phyloP scores from a whole-genome alignment of 2,329 filamentous ascomycete species.

The Sporothrix curviconia region DNA sequence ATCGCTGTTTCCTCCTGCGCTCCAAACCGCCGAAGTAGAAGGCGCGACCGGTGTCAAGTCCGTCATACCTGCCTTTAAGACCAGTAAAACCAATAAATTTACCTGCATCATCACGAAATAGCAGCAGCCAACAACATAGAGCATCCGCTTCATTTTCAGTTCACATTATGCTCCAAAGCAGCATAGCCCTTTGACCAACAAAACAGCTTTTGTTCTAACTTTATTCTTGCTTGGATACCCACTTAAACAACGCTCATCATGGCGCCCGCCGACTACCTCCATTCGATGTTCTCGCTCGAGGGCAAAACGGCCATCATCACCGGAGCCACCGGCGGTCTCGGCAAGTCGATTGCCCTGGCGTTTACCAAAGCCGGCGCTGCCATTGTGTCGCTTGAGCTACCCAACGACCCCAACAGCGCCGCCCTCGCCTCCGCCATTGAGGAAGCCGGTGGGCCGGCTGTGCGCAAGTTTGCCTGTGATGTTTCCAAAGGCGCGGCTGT shows the following conservation, averaged over 20 bases:
- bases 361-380: background rate
- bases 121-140: too few species aligned
- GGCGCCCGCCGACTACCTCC: background rate
- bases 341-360: conserved; percentile 1
- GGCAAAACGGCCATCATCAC: conserved; percentile 7
- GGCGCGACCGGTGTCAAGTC: too few species aligned
- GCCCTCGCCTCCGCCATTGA: background rate
- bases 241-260: background rate
- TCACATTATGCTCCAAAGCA: too few species aligned
- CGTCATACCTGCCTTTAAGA: too few species aligned
- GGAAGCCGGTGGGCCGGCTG: background rate
- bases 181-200: background rate
- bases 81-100: too few species aligned
- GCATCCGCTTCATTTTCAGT: too few species aligned
- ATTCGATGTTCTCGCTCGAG: background rate
- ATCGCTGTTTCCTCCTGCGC: too few species aligned
- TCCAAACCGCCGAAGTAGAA: too few species aligned
- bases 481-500: background rate
- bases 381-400: conserved; percentile 3
- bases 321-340: background rate
- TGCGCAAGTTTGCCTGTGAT: background rate
- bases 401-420: conserved; percentile 2
- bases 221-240: too few species aligned
- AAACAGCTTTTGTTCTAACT: background rate
- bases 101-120: too few species aligned